These are phyloP conservation scores for Hyphopichia khmerensis DNA, from an alignment of 1,139 yeast genomes.

Conservation along the genomic window DNA sequence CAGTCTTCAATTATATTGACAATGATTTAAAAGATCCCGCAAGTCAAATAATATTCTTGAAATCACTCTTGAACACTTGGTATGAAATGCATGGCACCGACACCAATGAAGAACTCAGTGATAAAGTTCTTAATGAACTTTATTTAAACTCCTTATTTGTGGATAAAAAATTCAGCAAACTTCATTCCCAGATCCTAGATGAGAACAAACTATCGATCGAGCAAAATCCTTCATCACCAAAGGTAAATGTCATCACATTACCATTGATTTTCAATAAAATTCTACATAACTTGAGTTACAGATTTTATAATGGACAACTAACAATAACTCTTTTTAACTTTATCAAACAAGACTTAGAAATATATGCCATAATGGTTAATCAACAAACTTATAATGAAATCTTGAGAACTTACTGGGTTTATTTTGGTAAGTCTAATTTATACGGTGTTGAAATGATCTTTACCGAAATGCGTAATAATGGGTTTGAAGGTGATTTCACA, in stretches of 20 bases:
- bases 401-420: slow-evolving; percentile 38
- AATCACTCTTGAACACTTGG: slow-evolving; percentile 15
- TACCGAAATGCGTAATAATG: slow-evolving; percentile 43
- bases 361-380: slow-evolving; percentile 38
- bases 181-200: not conserved
- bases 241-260: slow-evolving; percentile 33
- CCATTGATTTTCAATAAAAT: slow-evolving; percentile 38
- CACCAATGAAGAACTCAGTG: not conserved
- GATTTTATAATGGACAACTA: slow-evolving; percentile 36
- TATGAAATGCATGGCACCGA: not conserved
- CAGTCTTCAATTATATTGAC: slow-evolving; percentile 24
- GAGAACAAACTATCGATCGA: not conserved
- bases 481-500: slow-evolving; percentile 36
- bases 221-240: slow-evolving; percentile 14
- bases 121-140: not conserved
- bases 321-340: slow-evolving; percentile 36
- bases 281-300: slow-evolving; percentile 23
- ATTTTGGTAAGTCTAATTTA: slow-evolving; percentile 35
- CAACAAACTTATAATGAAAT: slow-evolving; percentile 45
- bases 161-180: not conserved
- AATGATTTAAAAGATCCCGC: slow-evolving; percentile 1
- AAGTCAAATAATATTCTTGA: slow-evolving; percentile 17
- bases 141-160: slow-evolving; percentile 4
- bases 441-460: slow-evolving; percentile 33
- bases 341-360: slow-evolving; percentile 30